phyloP scores from a whole-genome alignment of 768 basidiomycete species.

The Phaffia australis region DNA sequence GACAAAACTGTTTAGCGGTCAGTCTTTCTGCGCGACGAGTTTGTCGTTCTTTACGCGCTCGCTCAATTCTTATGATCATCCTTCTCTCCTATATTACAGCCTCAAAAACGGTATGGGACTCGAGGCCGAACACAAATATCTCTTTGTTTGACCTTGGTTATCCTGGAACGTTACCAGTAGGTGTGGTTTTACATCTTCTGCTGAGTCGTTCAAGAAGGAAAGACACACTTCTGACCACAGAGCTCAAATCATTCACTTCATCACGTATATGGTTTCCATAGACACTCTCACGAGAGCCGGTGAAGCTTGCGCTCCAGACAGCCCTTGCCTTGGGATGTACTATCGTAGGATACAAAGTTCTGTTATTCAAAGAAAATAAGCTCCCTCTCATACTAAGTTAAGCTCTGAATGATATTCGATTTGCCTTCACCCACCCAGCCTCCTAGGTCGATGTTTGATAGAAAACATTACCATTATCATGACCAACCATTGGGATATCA shows the following conservation, averaged over 20 bases:
- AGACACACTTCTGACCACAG: background rate
- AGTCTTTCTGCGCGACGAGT: slow-evolving; percentile 29
- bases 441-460: slow-evolving; percentile 67
- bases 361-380: background rate
- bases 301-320: slow-evolving; percentile 67
- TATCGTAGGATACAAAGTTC: slow-evolving; percentile 30
- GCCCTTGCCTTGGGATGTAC: slow-evolving; percentile 56
- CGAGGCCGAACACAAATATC: slow-evolving; percentile 61
- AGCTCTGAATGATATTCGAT: too few relatives aligned
- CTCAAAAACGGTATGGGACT: slow-evolving; percentile 44
- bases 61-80: background rate
- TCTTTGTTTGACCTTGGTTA: slow-evolving; percentile 76
- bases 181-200: slow-evolving; percentile 30
- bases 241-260: slow-evolving; percentile 20
- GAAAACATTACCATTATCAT: slow-evolving; percentile 97
- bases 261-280: slow-evolving; percentile 49
- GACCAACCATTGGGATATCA: slow-evolving; percentile 92
- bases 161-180: slow-evolving; percentile 83
- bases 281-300: slow-evolving; percentile 39
- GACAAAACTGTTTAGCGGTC: slow-evolving; percentile 75
- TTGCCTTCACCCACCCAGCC: slow-evolving; percentile 44
- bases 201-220: background rate
- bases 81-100: slow-evolving; percentile 33
- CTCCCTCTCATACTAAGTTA: background rate
- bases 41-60: background rate